Percentiles rank a stretch among this genome's conserved stretches.
Conservation (phyloP, 371 early-diverging fungal genomes). For the Mucor indicus region DNA sequence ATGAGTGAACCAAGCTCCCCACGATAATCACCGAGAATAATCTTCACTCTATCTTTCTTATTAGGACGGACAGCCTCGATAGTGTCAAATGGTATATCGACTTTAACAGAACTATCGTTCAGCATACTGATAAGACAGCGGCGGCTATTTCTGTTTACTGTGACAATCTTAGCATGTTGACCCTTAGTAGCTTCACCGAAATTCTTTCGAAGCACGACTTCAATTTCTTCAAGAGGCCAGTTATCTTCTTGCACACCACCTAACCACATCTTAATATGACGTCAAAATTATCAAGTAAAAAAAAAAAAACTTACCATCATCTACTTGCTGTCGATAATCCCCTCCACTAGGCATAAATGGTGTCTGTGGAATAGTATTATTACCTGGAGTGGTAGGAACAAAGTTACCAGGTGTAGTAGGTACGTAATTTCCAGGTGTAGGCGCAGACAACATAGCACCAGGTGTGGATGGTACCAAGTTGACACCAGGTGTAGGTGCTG, state of each 20-base stretch:
- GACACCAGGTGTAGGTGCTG: constrained; percentile 46
- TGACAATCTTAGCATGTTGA: constrained; percentile 47
- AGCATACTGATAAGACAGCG: constrained; percentile 37
- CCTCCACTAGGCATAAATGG: constrained; percentile 65
- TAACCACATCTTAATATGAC: no score
- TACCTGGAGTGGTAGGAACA: constrained; percentile 55
- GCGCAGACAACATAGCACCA: constrained; percentile 48
- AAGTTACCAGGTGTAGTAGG: constrained; percentile 36
- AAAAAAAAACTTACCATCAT: constrained; percentile 36
- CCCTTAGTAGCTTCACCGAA: constrained; percentile 35
- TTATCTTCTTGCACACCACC: no score
- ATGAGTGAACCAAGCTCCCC: constrained; percentile 78
- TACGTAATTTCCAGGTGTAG: constrained; percentile 44
- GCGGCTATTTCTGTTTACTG: constrained; percentile 45
- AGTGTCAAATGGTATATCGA: constrained; percentile 41
- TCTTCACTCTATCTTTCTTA: constrained; percentile 77
- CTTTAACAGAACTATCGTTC: constrained; percentile 24
- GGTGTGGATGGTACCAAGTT: constrained; percentile 53
- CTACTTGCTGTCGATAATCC: constrained; percentile 46
- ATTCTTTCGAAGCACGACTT: constrained; percentile 47
- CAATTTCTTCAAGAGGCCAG: constrained; percentile 71
- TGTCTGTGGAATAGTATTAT: constrained; percentile 24
- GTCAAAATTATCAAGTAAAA: no score
- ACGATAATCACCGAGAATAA: constrained; percentile 67
- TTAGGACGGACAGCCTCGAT: constrained; percentile 72